Conservation (phyloP, 306 rosid genomes). For the Sophora flavescens region DNA sequence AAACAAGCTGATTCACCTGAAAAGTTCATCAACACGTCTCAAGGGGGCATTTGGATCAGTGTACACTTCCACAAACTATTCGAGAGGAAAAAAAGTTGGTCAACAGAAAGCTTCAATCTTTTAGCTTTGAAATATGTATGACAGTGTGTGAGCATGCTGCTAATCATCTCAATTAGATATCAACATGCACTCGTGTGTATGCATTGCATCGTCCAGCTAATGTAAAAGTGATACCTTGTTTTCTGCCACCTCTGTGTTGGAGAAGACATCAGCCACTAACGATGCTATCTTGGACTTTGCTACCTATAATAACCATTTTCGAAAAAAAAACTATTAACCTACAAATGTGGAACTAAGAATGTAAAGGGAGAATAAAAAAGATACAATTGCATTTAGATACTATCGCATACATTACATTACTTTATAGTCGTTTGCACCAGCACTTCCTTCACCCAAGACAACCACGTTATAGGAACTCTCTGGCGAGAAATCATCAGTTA, state of each 20-base stretch:
- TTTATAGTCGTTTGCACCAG: conserved; percentile 88
- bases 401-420: conserved; percentile 99
- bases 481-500: conserved; percentile 78
- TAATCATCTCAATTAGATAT: conserved; percentile 7
- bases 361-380: conserved; percentile 2
- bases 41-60: conserved; percentile 78
- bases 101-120: conserved; percentile 31
- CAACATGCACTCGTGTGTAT: not conserved
- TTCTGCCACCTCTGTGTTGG: conserved; percentile 90
- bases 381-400: conserved; percentile 50
- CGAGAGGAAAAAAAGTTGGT: not conserved
- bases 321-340: conserved; percentile 5
- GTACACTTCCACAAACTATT: conserved; percentile 83
- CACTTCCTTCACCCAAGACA: conserved; percentile 75
- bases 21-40: conserved; percentile 74
- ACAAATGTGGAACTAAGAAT: conserved; percentile 35
- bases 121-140: not conserved
- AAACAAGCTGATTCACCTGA: conserved; percentile 61
- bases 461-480: conserved; percentile 84
- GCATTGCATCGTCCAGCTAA: not conserved
- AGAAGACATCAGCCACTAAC: conserved; percentile 86
- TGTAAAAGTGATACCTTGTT: conserved; percentile 71
- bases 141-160: not conserved
- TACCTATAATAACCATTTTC: conserved; percentile 59
- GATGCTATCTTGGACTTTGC: conserved; percentile 83